A percentile compares a stretch with the other conserved stretches of the same genome.
phyloP scores from a whole-genome alignment of 1,139 yeast species.

The Kodamaea sp. region DNA sequence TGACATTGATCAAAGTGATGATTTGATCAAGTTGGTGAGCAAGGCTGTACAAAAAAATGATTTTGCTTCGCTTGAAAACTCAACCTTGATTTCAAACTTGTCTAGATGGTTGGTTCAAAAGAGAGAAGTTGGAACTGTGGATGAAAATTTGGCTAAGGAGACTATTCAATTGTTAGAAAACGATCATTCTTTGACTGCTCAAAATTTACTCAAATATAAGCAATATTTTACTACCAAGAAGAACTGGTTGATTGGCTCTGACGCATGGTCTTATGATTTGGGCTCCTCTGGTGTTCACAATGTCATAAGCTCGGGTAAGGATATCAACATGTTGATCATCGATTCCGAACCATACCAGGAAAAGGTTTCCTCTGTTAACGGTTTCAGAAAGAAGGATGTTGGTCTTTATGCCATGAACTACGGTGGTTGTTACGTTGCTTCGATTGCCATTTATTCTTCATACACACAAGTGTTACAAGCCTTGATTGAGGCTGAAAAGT shows the following conservation, averaged over 20 bases:
- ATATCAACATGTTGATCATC: slow-evolving; percentile 79
- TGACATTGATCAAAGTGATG: slow-evolving; percentile 47
- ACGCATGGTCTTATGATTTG: slow-evolving; percentile 91
- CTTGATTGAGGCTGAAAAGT: slow-evolving; percentile 80
- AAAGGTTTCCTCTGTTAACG: slow-evolving; percentile 28
- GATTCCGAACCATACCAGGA: slow-evolving; percentile 83
- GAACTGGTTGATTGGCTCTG: slow-evolving; percentile 90
- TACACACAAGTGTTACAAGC: slow-evolving; percentile 92
- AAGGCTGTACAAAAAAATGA: slow-evolving; percentile 47
- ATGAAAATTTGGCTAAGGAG: slow-evolving; percentile 26
- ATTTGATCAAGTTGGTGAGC: slow-evolving; percentile 48
- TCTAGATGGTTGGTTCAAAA: slow-evolving; percentile 63
- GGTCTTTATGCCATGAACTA: slow-evolving; percentile 95
- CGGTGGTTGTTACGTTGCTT: slow-evolving; percentile 87
- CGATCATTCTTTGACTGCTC: slow-evolving; percentile 28
- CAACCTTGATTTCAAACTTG: slow-evolving; percentile 52
- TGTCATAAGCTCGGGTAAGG: slow-evolving; percentile 69
- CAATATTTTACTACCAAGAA: slow-evolving; percentile 46
- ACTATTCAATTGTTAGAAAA: slow-evolving; percentile 43
- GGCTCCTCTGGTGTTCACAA: slow-evolving; percentile 92
- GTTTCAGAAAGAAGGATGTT: slow-evolving; percentile 79
- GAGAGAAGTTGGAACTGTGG: slow-evolving; percentile 28
- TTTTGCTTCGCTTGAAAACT: slow-evolving; percentile 43
- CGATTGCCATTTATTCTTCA: slow-evolving; percentile 90
- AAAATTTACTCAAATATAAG: slow-evolving; percentile 43